Conservation (phyloP, 371 early-diverging fungal genomes). For the Rhizopus microsporus region DNA sequence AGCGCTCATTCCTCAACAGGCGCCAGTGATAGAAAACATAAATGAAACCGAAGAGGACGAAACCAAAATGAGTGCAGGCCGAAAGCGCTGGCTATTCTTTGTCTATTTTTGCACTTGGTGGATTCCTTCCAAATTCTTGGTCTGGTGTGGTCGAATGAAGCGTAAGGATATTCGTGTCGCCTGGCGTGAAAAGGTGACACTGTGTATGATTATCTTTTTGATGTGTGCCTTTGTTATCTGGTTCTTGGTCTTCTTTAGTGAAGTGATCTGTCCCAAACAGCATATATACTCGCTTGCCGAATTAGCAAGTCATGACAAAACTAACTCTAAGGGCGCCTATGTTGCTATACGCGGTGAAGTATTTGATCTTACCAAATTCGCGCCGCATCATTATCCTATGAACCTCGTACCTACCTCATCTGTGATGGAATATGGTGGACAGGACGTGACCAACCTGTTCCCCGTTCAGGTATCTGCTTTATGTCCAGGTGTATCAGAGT, state of each 20-base stretch:
- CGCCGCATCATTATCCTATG: constrained; percentile 55
- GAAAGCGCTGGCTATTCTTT: constrained; percentile 79
- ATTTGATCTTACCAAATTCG: constrained; percentile 67
- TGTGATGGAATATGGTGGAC: constrained; percentile 64
- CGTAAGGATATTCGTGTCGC: constrained; percentile 86
- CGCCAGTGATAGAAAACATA: constrained; percentile 26
- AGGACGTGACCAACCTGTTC: constrained; percentile 67
- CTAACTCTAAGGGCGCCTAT: constrained; percentile 43
- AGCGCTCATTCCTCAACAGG: constrained; percentile 17
- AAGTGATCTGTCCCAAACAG: constrained; percentile 85
- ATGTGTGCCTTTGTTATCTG: constrained; percentile 83
- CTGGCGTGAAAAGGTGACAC: constrained; percentile 95
- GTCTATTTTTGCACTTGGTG: constrained; percentile 90
- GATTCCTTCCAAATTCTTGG: constrained; percentile 72
- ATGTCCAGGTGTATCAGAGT: constrained; percentile 41
- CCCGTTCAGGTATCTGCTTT: constrained; percentile 73
- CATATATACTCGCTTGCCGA: constrained; percentile 69
- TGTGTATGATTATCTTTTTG: constrained; percentile 85
- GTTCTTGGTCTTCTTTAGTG: constrained; percentile 87
- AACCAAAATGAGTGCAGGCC: constrained; percentile 45
- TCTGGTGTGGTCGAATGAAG: constrained; percentile 75
- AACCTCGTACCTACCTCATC: constrained; percentile 54
- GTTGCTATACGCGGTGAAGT: constrained; percentile 76
- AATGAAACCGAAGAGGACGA: constrained; percentile 52
- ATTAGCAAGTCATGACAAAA: constrained; percentile 40